Percentiles rank a stretch among this genome's conserved stretches.
These are phyloP conservation scores for Blastobotrys terrestris DNA, from an alignment of 805 yeast species.

Conservation along the genomic window DNA sequence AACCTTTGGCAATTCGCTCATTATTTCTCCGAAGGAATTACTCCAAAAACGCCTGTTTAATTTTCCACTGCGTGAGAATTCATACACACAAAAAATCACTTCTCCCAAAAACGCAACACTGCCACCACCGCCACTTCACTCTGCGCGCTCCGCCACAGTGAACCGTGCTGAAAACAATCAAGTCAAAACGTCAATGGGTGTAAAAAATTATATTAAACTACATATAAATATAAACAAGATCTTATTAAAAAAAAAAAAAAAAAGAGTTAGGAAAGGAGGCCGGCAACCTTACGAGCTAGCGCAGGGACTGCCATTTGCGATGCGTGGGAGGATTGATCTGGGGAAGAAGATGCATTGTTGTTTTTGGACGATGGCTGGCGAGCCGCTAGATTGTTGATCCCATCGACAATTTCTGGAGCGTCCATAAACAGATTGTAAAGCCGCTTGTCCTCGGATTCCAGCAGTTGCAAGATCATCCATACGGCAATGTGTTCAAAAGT, in stretches of 20 bases:
- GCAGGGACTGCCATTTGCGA: slow-evolving; percentile 34
- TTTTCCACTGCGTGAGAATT: background rate
- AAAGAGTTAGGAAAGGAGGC: background rate
- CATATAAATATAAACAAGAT: background rate
- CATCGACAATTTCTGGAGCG: slow-evolving; percentile 29
- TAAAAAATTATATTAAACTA: background rate
- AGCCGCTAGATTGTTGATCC: slow-evolving; percentile 30
- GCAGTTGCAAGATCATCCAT: slow-evolving; percentile 90
- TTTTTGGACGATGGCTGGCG: slow-evolving; percentile 20
- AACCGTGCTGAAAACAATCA: no score
- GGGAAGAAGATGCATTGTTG: slow-evolving; percentile 6
- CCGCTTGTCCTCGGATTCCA: slow-evolving; percentile 76
- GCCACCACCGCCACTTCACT: background rate
- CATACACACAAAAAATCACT: background rate
- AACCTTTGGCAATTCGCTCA: background rate
- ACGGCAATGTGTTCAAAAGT: slow-evolving; percentile 97
- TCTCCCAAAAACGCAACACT: background rate
- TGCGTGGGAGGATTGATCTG: slow-evolving; percentile 26
- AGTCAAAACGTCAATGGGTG: no score
- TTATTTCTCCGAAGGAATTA: background rate
- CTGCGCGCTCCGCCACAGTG: no score
- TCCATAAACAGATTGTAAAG: slow-evolving; percentile 32
- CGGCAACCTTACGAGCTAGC: slow-evolving; percentile 27
- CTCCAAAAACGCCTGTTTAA: no score
- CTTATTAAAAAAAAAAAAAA: background rate